Percentiles rank a stretch among this genome's conserved stretches.
Conservation (phyloP, 2,329 filamentous ascomycete species). For the Xylaria hypoxylon region DNA sequence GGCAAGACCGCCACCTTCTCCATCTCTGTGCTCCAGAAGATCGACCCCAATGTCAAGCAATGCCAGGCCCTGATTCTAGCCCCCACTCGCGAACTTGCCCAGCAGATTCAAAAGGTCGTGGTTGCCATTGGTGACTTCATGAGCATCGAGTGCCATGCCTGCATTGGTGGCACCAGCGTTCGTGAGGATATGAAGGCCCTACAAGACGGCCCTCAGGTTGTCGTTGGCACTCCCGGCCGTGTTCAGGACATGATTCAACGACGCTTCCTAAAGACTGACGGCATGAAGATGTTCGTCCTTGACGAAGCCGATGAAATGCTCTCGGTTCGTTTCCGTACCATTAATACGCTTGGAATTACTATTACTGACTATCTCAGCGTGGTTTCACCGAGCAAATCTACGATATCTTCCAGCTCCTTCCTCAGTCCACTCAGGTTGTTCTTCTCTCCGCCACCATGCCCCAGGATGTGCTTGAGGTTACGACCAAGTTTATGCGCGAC, state of each 20-base stretch:
- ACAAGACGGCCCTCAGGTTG: slow-evolving; percentile 94
- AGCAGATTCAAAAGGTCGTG: slow-evolving; percentile 99
- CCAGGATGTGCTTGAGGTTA: slow-evolving; percentile 98
- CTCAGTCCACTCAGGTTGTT: slow-evolving; percentile 97
- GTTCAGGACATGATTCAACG: slow-evolving; percentile 99
- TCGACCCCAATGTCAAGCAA: slow-evolving; percentile 93
- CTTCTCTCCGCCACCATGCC: slow-evolving; percentile 98
- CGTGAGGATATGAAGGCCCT: slow-evolving; percentile 99
- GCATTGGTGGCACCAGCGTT: slow-evolving; percentile 98
- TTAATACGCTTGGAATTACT: neutral
- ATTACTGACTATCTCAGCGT: slow-evolving; percentile 68
- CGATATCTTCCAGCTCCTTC: slow-evolving; percentile 99
- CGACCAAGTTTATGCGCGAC: slow-evolving; percentile 99
- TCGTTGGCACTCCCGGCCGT: slow-evolving; percentile 97
- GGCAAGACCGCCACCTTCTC: slow-evolving; percentile 99
- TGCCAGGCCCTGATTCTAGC: slow-evolving; percentile 99
- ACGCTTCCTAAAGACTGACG: slow-evolving; percentile 94
- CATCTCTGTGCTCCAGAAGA: slow-evolving; percentile 98
- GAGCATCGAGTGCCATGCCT: slow-evolving; percentile 98
- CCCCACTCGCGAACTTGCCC: slow-evolving; percentile 96
- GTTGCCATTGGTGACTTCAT: slow-evolving; percentile 99
- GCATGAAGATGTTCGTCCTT: slow-evolving; percentile 99
- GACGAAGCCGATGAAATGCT: slow-evolving; percentile 99
- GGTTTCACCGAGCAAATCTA: slow-evolving; percentile 99
- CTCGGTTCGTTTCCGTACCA: slow-evolving; percentile 69